Percentiles rank a stretch among this genome's conserved stretches.
Conservation (phyloP, 1,284 basidiomycete genomes). For the Rhodotorula sp. region DNA sequence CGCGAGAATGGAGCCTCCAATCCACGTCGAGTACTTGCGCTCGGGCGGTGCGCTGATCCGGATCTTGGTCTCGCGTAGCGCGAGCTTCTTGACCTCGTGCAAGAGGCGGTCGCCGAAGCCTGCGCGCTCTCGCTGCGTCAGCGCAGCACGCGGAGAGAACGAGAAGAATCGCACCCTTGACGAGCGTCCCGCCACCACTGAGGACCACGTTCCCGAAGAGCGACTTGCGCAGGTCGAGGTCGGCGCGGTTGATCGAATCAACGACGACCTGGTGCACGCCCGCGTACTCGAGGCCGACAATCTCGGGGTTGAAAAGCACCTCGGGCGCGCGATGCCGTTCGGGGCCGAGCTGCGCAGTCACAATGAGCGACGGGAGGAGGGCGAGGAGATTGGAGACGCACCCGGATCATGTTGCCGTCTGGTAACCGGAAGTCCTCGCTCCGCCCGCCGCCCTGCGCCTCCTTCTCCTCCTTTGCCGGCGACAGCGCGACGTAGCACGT, state of each 20-base stretch:
- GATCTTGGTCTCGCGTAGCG: conserved; percentile 97
- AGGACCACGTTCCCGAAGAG: conserved; percentile 96
- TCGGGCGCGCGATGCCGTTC: conserved; percentile 98
- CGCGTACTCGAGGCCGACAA: conserved; percentile 93
- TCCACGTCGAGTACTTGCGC: conserved; percentile 99
- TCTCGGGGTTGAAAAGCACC: conserved; percentile 95
- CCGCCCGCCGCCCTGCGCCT: conserved; percentile 61
- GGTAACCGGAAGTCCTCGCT: conserved; percentile 90
- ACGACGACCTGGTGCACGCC: conserved; percentile 91
- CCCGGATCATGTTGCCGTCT: conserved; percentile 91
- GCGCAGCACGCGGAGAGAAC: background rate
- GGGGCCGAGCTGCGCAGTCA: conserved; percentile 69
- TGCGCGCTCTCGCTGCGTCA: conserved; percentile 48
- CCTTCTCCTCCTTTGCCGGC: conserved; percentile 93
- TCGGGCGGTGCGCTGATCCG: conserved; percentile 99
- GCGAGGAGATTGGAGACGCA: conserved; percentile 53
- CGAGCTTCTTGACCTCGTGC: conserved; percentile 93
- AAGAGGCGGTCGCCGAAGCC: conserved; percentile 95
- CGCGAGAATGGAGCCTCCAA: conserved; percentile 67
- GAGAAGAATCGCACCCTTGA: conserved; percentile 68
- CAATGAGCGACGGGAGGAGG: background rate
- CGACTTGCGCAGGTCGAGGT: conserved; percentile 84
- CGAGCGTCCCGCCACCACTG: conserved; percentile 93
- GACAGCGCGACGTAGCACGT: conserved; percentile 92
- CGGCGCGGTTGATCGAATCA: conserved; percentile 71